Evolutionary conservation across 2,329 filamentous ascomycete genomes (phyloP).

Genomic region (Sporothrix brasiliensis): DNA sequence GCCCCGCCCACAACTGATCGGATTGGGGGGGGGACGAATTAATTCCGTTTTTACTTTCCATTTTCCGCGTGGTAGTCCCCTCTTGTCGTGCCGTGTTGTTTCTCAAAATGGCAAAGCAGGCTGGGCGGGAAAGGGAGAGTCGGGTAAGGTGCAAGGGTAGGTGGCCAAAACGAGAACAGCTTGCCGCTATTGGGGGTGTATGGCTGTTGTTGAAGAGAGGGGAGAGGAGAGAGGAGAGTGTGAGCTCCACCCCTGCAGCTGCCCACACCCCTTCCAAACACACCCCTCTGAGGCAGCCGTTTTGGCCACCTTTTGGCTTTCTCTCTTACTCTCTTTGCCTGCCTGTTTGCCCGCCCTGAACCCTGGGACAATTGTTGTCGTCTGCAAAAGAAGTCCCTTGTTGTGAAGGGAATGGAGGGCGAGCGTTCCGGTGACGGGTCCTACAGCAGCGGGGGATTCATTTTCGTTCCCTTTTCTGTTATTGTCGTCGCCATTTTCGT

Average conservation of each 20-base stretch:
- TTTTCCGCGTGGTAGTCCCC: neutral
- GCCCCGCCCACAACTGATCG: slow-evolving; percentile 8
- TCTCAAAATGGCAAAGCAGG: slow-evolving; percentile 27
- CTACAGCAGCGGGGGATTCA: slow-evolving; percentile 30
- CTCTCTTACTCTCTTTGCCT: neutral
- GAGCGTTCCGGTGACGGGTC: slow-evolving; percentile 32
- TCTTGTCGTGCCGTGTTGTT: slow-evolving; percentile 25
- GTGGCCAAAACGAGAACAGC: slow-evolving; percentile 34
- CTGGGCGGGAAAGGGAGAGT: slow-evolving; percentile 34
- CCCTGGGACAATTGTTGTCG: neutral
- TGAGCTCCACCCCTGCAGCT: slow-evolving; percentile 4
- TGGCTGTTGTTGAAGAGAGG: slow-evolving; percentile 18
- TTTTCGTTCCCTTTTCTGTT: slow-evolving; percentile 3
- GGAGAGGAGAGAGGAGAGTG: neutral
- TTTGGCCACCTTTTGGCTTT: neutral
- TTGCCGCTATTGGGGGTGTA: slow-evolving; percentile 10
- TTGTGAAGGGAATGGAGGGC: slow-evolving; percentile 5
- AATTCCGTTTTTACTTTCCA: neutral
- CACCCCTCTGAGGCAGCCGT: slow-evolving; percentile 11
- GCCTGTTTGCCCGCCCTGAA: slow-evolving; percentile 1
- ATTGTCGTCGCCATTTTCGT: neutral
- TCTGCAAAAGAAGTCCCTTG: neutral
- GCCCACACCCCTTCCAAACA: neutral
- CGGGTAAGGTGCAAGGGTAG: slow-evolving; percentile 33
- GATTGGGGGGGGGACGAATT: neutral